These are phyloP conservation scores for Ensete glaucum DNA, from an alignment of 176 grass and related monocot species.

Conservation along the genomic window DNA sequence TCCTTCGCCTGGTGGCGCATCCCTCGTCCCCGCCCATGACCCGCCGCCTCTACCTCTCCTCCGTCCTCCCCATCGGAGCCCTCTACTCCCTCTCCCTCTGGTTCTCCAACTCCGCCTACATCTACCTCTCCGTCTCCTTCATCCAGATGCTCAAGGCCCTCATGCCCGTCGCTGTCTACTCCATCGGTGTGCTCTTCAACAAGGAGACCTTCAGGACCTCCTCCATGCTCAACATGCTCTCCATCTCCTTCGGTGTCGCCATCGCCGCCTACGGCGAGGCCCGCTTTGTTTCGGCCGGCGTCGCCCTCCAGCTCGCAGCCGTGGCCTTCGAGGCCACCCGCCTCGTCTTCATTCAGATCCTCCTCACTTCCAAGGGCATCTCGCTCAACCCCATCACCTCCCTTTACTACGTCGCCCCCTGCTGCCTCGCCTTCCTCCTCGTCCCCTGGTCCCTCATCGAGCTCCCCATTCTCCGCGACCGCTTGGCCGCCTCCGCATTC, in stretches of 20 bases:
- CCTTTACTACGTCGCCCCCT: slow-evolving; percentile 84
- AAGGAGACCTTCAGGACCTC: slow-evolving; percentile 63
- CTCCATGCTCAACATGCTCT: slow-evolving; percentile 94
- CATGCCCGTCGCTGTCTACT: slow-evolving; percentile 96
- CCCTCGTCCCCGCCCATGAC: slow-evolving; percentile 61
- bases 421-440: slow-evolving; percentile 73
- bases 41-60: slow-evolving; percentile 49
- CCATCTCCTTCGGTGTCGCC: slow-evolving; percentile 84
- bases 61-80: slow-evolving; percentile 81
- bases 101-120: slow-evolving; percentile 98
- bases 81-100: slow-evolving; percentile 92
- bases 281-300: slow-evolving; percentile 50
- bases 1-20: slow-evolving; percentile 63
- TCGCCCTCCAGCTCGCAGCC: slow-evolving; percentile 64
- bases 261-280: slow-evolving; percentile 85
- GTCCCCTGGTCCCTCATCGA: slow-evolving; percentile 69
- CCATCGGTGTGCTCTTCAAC: slow-evolving; percentile 65
- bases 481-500: slow-evolving; percentile 37
- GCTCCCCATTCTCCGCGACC: slow-evolving; percentile 48
- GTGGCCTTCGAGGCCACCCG: slow-evolving; percentile 88
- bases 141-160: slow-evolving; percentile 99
- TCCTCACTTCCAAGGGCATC: slow-evolving; percentile 95
- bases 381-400: slow-evolving; percentile 98
- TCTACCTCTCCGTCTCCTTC: slow-evolving; percentile 98
- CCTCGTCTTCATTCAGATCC: slow-evolving; percentile 92